Percentiles rank a stretch among this genome's conserved stretches.
Evolutionary conservation across 257 asterid genomes (phyloP).

Genomic region (Datura wrightii): DNA sequence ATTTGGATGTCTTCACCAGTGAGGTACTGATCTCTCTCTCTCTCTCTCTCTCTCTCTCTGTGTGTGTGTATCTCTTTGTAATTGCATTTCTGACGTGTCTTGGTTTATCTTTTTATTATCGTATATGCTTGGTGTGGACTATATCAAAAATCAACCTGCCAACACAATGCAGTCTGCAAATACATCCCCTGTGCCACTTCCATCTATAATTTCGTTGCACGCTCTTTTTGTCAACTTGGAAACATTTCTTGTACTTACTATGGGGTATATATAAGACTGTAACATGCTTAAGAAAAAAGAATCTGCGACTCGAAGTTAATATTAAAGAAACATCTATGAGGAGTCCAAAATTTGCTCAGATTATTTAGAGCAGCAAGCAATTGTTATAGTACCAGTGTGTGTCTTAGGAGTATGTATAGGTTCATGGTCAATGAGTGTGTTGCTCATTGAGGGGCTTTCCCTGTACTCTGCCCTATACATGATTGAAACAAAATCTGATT

Average conservation of each 20-base stretch:
- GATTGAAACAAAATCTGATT: not conserved
- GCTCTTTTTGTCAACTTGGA: not conserved
- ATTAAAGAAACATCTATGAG: not conserved
- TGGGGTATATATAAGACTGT: not conserved
- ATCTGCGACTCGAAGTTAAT: not conserved
- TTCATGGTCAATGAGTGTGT: not conserved
- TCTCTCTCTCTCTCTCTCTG: not conserved
- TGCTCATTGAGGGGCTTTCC: constrained; percentile 10
- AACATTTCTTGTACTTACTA: not conserved
- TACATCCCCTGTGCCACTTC: not conserved
- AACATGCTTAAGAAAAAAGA: constrained; percentile 1
- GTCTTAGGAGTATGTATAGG: not conserved
- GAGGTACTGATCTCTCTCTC: constrained; percentile 52
- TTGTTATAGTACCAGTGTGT: not conserved
- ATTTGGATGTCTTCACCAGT: constrained; percentile 99
- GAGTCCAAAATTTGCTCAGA: not conserved
- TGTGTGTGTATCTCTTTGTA: not conserved
- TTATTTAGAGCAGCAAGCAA: constrained; percentile 2
- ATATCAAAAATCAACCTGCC: not conserved
- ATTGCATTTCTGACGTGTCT: not conserved
- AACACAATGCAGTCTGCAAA: not conserved
- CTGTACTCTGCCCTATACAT: not conserved
- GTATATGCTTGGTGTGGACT: not conserved
- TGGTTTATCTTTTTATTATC: not conserved
- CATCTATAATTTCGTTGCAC: not conserved